Percentiles rank a stretch among this genome's conserved stretches.
Conservation (phyloP, 116 monocot genomes). For the Thalassia testudinum region DNA sequence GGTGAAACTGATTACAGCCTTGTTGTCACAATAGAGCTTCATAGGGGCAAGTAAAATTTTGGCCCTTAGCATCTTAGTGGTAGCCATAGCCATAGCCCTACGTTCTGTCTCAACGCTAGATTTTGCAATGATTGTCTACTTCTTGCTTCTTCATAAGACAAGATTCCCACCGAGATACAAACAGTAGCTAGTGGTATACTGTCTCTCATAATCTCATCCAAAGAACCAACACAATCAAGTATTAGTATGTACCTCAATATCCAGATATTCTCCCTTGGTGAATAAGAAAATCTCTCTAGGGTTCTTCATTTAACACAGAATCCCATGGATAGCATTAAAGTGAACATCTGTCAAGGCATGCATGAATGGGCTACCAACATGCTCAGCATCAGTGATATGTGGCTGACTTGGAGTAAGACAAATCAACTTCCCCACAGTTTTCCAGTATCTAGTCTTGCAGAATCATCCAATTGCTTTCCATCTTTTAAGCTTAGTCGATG, state of each 20-base stretch:
- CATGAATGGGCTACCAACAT: slow-evolving; percentile 2
- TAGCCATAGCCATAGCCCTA: background rate
- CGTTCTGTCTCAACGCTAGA: background rate
- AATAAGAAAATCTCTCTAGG: background rate
- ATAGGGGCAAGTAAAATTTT: too few relatives aligned
- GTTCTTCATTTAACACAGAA: background rate
- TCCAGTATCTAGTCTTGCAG: background rate
- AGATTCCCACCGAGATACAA: slow-evolving; percentile 1
- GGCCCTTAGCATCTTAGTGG: background rate
- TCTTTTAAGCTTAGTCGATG: background rate
- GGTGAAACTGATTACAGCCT: background rate
- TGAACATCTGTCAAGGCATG: background rate
- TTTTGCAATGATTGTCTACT: background rate
- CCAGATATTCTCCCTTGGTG: background rate
- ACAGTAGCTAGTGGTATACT: too few relatives aligned
- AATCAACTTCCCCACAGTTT: background rate
- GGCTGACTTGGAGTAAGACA: background rate
- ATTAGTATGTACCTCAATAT: background rate
- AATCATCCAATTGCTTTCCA: background rate
- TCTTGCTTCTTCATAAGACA: slow-evolving; percentile 2
- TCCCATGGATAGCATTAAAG: background rate
- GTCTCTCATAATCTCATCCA: background rate
- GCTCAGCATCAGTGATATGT: background rate
- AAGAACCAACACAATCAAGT: background rate
- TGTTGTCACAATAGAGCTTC: background rate